Percentiles rank a stretch among this genome's conserved stretches.
Evolutionary conservation across 179 eudicot species (phyloP).

Genomic region (Amaranthus tricolor): DNA sequence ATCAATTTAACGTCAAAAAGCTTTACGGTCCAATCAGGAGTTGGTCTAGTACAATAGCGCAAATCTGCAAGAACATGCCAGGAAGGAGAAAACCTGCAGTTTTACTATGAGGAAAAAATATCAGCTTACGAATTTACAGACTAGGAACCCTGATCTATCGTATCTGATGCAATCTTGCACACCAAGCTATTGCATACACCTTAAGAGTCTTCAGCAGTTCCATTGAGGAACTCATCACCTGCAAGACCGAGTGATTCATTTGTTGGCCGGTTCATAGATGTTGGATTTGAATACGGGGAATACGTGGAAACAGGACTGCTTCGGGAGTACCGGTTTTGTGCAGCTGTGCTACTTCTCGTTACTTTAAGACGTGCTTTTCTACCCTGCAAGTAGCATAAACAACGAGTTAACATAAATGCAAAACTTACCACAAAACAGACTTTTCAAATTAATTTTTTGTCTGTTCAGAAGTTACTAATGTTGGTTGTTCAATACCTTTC

Average conservation of each 20-base stretch:
- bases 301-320: slow-evolving; percentile 45
- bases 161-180: background rate
- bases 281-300: slow-evolving; percentile 50
- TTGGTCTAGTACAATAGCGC: background rate
- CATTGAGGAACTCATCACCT: slow-evolving; percentile 56
- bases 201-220: slow-evolving; percentile 39
- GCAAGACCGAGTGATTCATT: slow-evolving; percentile 57
- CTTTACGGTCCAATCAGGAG: background rate
- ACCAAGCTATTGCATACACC: background rate
- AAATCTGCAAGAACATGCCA: background rate
- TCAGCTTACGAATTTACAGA: background rate
- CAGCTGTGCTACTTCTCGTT: slow-evolving; percentile 79
- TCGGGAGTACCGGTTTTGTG: slow-evolving; percentile 60
- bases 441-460: no score
- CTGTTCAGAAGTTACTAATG: background rate
- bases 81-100: background rate
- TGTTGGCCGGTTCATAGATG: slow-evolving; percentile 43
- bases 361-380: slow-evolving; percentile 81
- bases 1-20: no score
- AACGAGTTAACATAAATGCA: background rate
- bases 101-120: background rate
- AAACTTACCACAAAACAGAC: background rate
- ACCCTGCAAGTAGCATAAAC: slow-evolving; percentile 54
- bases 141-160: background rate
- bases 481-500: slow-evolving; percentile 55